These are phyloP conservation scores for Amanita fuliginea DNA, from an alignment of 768 basidiomycete genomes.

Conservation along the genomic window DNA sequence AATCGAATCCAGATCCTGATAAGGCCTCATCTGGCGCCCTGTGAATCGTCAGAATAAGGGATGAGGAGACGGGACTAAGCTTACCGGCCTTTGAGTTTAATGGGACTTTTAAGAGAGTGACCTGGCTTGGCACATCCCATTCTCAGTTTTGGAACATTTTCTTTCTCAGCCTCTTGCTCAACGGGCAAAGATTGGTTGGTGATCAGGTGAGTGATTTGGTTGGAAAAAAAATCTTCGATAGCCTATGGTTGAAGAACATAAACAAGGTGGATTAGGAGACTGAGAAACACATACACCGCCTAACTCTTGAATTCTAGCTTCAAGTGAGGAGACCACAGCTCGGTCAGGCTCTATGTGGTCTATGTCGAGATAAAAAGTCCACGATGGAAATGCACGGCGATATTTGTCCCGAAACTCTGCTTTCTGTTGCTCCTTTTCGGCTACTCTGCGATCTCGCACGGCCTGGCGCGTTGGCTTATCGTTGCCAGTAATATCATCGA, in stretches of 20 bases:
- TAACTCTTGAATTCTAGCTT: slow-evolving; percentile 48
- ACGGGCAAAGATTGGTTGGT: slow-evolving; percentile 40
- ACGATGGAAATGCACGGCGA: slow-evolving; percentile 70
- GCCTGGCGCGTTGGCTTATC: slow-evolving; percentile 26
- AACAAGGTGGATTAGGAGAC: background rate
- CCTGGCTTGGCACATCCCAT: slow-evolving; percentile 12
- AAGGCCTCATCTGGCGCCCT: slow-evolving; percentile 17
- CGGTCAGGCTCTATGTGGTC: slow-evolving; percentile 33
- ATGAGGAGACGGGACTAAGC: slow-evolving; percentile 7
- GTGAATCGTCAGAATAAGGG: background rate
- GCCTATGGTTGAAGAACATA: slow-evolving; percentile 32
- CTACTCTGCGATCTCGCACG: slow-evolving; percentile 27
- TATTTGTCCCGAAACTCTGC: slow-evolving; percentile 79
- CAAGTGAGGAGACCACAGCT: slow-evolving; percentile 30
- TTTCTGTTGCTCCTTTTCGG: slow-evolving; percentile 44
- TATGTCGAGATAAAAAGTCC: slow-evolving; percentile 78
- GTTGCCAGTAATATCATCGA: slow-evolving; percentile 8
- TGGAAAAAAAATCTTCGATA: slow-evolving; percentile 84
- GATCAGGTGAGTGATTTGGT: slow-evolving; percentile 79
- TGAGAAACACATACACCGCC: slow-evolving; percentile 56
- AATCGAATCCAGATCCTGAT: slow-evolving; percentile 23
- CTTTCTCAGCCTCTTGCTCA: slow-evolving; percentile 42
- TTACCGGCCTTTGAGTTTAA: slow-evolving; percentile 51
- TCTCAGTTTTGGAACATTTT: slow-evolving; percentile 39
- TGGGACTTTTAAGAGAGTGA: slow-evolving; percentile 48